phyloP scores from a whole-genome alignment of 495 filamentous ascomycete species.

The Trypethelium eluteriae region DNA sequence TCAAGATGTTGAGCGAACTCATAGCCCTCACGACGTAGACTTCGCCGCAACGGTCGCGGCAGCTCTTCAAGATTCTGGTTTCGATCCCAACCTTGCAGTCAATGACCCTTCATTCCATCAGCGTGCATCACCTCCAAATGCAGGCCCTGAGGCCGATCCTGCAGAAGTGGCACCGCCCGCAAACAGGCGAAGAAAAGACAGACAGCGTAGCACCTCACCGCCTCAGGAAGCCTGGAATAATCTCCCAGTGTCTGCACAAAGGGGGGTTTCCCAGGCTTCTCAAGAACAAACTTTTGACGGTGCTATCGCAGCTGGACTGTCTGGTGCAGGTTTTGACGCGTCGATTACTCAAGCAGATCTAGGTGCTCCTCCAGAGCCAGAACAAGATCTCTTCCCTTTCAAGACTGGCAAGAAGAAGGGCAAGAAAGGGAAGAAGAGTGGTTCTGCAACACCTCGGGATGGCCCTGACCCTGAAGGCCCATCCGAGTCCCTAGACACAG shows the following conservation, averaged over 20 bases:
- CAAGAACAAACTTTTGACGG: conserved; percentile 17
- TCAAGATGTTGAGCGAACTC: not conserved
- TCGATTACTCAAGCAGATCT: conserved; percentile 14
- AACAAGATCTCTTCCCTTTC: conserved; percentile 15
- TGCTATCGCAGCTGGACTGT: conserved; percentile 16
- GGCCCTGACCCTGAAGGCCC: not conserved
- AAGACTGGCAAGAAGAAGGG: conserved; percentile 23
- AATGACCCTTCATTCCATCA: conserved; percentile 30
- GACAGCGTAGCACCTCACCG: not conserved
- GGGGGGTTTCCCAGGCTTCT: not conserved
- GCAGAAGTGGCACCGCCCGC: conserved; percentile 25
- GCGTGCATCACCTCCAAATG: conserved; percentile 25
- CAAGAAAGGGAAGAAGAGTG: conserved; percentile 21
- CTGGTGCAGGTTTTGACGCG: conserved; percentile 24
- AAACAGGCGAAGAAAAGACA: conserved; percentile 25
- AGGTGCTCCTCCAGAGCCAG: not conserved
- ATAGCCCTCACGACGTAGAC: conserved; percentile 20
- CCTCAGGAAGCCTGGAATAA: not conserved
- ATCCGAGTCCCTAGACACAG: not conserved
- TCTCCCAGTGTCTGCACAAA: not conserved
- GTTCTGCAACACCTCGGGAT: not conserved
- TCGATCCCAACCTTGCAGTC: conserved; percentile 32
- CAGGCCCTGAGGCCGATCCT: conserved; percentile 30
- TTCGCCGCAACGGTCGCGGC: conserved; percentile 28
- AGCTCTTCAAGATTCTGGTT: conserved; percentile 26